Conservation (phyloP, 352 stramenopile genomes). For the Globisporangium nunn region DNA sequence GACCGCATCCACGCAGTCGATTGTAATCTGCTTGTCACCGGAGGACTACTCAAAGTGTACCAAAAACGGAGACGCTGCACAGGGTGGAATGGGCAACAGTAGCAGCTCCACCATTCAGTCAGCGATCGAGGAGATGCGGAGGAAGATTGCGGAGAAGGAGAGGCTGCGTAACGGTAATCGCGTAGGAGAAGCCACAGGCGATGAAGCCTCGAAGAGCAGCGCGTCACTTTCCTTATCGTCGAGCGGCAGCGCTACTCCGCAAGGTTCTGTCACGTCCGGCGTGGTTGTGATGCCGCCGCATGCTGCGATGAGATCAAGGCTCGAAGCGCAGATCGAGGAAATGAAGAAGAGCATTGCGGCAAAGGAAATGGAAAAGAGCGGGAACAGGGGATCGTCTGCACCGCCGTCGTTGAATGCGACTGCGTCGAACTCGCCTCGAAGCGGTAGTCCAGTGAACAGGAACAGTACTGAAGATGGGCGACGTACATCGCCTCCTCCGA, state of each 20-base stretch:
- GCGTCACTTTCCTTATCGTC: not conserved
- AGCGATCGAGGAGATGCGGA: constrained; percentile 47
- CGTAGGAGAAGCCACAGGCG: not conserved
- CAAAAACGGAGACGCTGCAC: constrained; percentile 11
- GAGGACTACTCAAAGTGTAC: constrained; percentile 35
- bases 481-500: not conserved
- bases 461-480: not conserved
- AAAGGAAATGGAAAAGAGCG: constrained; percentile 18
- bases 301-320: not conserved
- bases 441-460: not conserved
- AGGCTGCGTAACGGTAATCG: constrained; percentile 21
- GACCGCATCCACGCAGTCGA: constrained; percentile 56
- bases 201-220: not conserved
- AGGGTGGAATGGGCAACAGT: not conserved
- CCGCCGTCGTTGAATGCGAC: not conserved
- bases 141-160: constrained; percentile 49
- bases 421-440: not conserved
- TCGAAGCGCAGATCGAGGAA: constrained; percentile 16
- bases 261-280: not conserved
- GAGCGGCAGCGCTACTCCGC: not conserved
- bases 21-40: constrained; percentile 55
- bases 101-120: constrained; percentile 17
- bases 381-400: not conserved
- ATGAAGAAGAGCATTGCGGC: constrained; percentile 28
- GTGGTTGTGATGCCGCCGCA: not conserved